Evolutionary conservation across 2,329 filamentous ascomycete species (phyloP).

Genomic region (Blastomyces gilchristii): DNA sequence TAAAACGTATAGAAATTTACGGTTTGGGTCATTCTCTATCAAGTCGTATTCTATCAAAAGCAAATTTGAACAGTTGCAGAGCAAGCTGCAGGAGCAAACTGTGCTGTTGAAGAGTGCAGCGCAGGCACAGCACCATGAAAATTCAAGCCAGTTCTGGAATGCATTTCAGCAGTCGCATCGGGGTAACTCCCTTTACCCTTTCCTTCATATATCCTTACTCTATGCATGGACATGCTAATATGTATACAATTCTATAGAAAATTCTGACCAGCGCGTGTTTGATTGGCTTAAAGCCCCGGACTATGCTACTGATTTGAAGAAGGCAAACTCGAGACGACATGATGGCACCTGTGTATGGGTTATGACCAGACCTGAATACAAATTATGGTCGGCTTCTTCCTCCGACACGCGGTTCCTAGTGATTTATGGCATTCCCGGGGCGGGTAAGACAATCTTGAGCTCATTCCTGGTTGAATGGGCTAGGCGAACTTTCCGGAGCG

Average conservation of each 20-base stretch:
- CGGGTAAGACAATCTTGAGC: constrained; percentile 9
- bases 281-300: constrained; percentile 8
- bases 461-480: constrained; percentile 7
- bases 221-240: not conserved
- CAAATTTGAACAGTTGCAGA: constrained; percentile 8
- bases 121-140: constrained; percentile 7
- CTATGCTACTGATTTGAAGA: constrained; percentile 9
- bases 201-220: not conserved
- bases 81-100: constrained; percentile 6
- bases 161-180: constrained; percentile 4
- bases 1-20: constrained; percentile 7
- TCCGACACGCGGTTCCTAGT: constrained; percentile 3
- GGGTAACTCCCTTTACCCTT: not conserved
- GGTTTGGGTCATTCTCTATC: constrained; percentile 7
- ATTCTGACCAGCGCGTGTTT: constrained; percentile 1
- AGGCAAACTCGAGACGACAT: constrained; percentile 6
- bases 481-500: constrained; percentile 1
- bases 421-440: constrained; percentile 7
- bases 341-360: constrained; percentile 6
- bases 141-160: constrained; percentile 7
- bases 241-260: constrained; percentile 3
- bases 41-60: constrained; percentile 8
- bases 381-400: constrained; percentile 5
- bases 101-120: constrained; percentile 7
- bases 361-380: constrained; percentile 6